phyloP scores from a whole-genome alignment of 495 filamentous ascomycete species.

The Evernia prunastri region DNA sequence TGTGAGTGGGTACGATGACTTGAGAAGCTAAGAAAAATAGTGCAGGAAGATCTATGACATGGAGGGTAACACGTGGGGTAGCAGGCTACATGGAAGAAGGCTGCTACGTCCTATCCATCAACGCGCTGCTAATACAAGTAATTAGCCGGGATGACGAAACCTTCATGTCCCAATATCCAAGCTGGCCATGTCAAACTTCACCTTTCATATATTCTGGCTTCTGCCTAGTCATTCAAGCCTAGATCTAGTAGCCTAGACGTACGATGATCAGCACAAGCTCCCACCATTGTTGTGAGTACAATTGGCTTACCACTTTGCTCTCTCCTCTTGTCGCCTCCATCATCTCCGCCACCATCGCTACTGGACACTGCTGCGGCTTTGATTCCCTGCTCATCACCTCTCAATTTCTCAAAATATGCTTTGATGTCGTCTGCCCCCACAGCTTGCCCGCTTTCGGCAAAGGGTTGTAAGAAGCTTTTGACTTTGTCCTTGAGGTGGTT shows the following conservation, averaged over 20 bases:
- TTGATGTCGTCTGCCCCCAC: conserved; percentile 95
- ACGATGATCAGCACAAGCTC: background rate
- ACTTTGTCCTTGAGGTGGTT: conserved; percentile 91
- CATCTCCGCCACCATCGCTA: conserved; percentile 43
- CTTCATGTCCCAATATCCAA: background rate
- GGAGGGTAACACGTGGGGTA: background rate
- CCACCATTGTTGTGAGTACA: background rate
- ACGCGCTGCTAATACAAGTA: background rate
- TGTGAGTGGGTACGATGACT: background rate
- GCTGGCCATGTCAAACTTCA: background rate
- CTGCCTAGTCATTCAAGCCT: background rate
- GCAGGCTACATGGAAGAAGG: background rate
- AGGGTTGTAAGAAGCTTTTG: conserved; percentile 84
- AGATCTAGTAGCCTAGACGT: background rate
- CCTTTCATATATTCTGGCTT: too few species aligned
- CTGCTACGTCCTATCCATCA: background rate
- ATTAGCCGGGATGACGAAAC: background rate
- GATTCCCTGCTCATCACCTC: conserved; percentile 69
- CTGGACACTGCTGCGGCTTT: conserved; percentile 38
- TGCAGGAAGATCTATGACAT: background rate
- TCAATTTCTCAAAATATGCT: conserved; percentile 84
- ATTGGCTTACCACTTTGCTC: conserved; percentile 50
- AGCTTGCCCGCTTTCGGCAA: conserved; percentile 78
- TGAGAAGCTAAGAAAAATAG: background rate
- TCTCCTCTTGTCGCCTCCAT: conserved; percentile 41